Conservation (phyloP, 352 stramenopile genomes). For the Stephanocyclus meneghinianus region DNA sequence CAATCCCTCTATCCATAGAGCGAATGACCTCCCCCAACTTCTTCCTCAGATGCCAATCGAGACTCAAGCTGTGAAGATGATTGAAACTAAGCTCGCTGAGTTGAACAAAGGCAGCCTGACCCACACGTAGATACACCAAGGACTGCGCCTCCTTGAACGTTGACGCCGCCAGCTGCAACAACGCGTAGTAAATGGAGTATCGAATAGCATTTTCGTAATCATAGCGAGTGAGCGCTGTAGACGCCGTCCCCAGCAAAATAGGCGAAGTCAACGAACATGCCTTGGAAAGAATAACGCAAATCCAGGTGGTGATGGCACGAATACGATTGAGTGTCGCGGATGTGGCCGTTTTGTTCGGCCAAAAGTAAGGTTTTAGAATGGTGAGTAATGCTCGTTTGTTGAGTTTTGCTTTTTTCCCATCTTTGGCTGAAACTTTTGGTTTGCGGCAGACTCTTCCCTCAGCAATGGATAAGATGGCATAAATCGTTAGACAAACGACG, state of each 20-base stretch:
- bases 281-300: conserved; percentile 91
- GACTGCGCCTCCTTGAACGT: conserved; percentile 94
- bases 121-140: conserved; percentile 92
- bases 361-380: conserved; percentile 85
- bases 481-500: conserved; percentile 36
- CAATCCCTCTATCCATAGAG: conserved; percentile 78
- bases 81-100: conserved; percentile 93
- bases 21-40: conserved; percentile 95
- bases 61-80: conserved; percentile 93
- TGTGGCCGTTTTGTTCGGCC: conserved; percentile 76
- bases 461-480: conserved; percentile 44
- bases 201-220: conserved; percentile 76
- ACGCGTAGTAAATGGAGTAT: conserved; percentile 84
- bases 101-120: conserved; percentile 97
- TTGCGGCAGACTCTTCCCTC: conserved; percentile 46
- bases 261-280: conserved; percentile 89
- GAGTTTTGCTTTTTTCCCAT: conserved; percentile 50
- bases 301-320: conserved; percentile 89
- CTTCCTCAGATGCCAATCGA: conserved; percentile 98
- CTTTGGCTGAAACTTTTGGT: conserved; percentile 25
- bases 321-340: conserved; percentile 77
- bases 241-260: conserved; percentile 91
- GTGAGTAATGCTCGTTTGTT: conserved; percentile 56
- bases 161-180: conserved; percentile 86
- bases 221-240: conserved; percentile 86